A percentile compares a stretch with the other conserved stretches of the same genome.
phyloP scores from a whole-genome alignment of 2,329 filamentous ascomycete species.

The Xylariaceae sp. region DNA sequence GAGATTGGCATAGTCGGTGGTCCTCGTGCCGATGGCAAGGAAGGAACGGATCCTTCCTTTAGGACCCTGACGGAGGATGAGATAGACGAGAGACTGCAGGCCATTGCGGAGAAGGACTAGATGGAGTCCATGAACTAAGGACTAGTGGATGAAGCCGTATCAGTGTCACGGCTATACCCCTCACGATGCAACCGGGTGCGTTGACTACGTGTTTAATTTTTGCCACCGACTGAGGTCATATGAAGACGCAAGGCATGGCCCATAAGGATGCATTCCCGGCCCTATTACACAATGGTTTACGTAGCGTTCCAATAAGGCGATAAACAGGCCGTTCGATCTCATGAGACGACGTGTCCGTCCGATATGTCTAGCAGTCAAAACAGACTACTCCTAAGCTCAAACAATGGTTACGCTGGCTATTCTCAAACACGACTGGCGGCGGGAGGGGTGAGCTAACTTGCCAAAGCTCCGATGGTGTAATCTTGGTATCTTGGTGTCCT shows the following conservation, averaged over 20 bases:
- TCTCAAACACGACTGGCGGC: constrained; percentile 5
- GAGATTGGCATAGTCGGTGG: constrained; percentile 97
- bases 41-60: constrained; percentile 75
- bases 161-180: constrained; percentile 24
- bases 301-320: constrained; percentile 20
- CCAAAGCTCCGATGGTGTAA: not conserved
- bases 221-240: constrained; percentile 13
- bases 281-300: constrained; percentile 24
- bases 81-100: constrained; percentile 96
- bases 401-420: constrained; percentile 7
- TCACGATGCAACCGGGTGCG: constrained; percentile 18
- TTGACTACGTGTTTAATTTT: constrained; percentile 8
- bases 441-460: constrained; percentile 13
- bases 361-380: not conserved
- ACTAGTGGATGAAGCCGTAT: constrained; percentile 44
- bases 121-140: too few relatives aligned
- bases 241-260: constrained; percentile 17
- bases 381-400: constrained; percentile 5
- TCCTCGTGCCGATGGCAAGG: constrained; percentile 73
- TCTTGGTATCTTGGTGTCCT: too few relatives aligned
- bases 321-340: constrained; percentile 16
- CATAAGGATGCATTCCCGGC: constrained; percentile 12
- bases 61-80: constrained; percentile 90
- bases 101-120: constrained; percentile 90
- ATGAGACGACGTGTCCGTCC: constrained; percentile 1